These are phyloP conservation scores for Penicillium sp. DNA, from an alignment of 2,329 filamentous ascomycete genomes.

Conservation along the genomic window DNA sequence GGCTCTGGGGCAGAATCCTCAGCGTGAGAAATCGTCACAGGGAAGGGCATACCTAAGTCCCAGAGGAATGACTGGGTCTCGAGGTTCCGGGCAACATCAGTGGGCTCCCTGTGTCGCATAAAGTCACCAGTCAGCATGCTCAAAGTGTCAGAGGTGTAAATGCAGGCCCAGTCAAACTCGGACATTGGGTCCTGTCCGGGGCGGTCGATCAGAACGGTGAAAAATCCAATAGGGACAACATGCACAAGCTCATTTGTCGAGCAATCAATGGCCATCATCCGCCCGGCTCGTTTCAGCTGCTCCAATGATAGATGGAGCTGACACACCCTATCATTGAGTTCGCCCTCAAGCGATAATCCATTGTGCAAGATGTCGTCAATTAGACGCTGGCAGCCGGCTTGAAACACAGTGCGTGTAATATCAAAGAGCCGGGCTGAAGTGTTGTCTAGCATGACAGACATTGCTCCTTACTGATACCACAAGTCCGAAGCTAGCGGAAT, in stretches of 20 bases:
- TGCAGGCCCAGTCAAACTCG: constrained; percentile 1
- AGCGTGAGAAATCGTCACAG: background rate
- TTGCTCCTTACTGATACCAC: background rate
- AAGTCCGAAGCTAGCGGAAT: background rate
- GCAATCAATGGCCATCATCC: background rate
- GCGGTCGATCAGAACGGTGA: background rate
- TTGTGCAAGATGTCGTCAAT: background rate
- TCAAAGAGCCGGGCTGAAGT: background rate
- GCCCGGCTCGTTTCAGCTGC: background rate
- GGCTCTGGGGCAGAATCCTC: background rate
- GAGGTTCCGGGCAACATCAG: background rate
- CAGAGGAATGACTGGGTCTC: background rate
- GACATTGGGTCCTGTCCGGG: background rate
- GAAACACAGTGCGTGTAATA: background rate
- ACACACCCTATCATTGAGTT: background rate
- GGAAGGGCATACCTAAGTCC: background rate
- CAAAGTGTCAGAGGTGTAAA: background rate
- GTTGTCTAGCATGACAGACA: background rate
- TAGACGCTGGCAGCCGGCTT: background rate
- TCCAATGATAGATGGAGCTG: background rate
- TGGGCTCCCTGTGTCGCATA: background rate
- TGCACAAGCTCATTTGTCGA: background rate
- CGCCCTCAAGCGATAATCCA: background rate
- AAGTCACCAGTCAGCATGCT: background rate
- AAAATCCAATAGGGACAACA: background rate